Evolutionary conservation across 305 asterid genomes (phyloP), one percentile per base, ranked within the genome.

Genomic region (Solanum hybrid): DNA sequence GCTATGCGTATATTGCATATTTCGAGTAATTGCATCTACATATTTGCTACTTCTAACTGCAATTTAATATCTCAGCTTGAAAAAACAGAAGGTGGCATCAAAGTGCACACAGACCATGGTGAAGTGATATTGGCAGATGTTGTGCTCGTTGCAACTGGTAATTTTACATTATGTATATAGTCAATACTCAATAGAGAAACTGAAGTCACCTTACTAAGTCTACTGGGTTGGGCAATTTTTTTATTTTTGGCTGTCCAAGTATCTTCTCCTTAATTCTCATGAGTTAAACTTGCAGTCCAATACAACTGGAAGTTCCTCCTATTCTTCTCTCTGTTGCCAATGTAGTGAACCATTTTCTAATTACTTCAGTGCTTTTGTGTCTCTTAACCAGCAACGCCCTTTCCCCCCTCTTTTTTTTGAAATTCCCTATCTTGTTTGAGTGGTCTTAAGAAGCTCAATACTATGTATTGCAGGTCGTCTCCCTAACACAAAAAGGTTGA

Each of bases 91-190:
- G 92, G 91, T 89, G 99, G 99, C 87, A 92, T 98, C 90, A 96
- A 93, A 93, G 98, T 94, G 88, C 92, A 80, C 66, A 95, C 99
- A 1, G 98, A 96, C 91, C 97, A 93, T 85, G 98, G 99, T 78
- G 98, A 95, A 94, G 98, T 95, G 91, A 92, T 95, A 89, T 89
- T 92, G 86, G 99, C 98, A 40, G 99, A 98, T 93, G 98, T 92
- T 88, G 99, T 97, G 89, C 99, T 98, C 91, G 95, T 98, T 92
- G 99, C 99, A 90, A 98, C 99, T 17, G 99, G 99, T 98, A 96
- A 93, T 69, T 89, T 89, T 66, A 35, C 72, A 77, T 89, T 34
- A 42, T 82, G 64, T 69, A 8, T 88, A 26, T 66, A 40, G 19
- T 82, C 31, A 73, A 17, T 66, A 42, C 13, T 82, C 31, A 45